Conservation (phyloP, 345 rosid genomes). For the Cardamine occulta region DNA sequence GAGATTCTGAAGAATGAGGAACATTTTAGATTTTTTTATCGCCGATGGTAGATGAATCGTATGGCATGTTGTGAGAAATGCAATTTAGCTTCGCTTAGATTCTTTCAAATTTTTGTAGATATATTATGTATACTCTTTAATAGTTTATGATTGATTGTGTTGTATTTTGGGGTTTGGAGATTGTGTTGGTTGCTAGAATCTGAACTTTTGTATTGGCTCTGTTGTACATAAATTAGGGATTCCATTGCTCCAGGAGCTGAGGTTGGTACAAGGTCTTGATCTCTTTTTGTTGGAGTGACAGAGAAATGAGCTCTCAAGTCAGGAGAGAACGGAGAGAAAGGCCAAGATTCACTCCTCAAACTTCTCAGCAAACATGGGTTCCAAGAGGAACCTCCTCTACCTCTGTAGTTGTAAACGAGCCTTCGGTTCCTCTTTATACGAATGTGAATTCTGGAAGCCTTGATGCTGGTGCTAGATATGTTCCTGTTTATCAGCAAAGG, state of each 20-base stretch:
- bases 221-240: background rate
- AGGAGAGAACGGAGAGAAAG: slow-evolving; percentile 58
- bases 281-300: slow-evolving; percentile 18
- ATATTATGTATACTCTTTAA: background rate
- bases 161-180: background rate
- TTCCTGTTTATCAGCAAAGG: slow-evolving; percentile 14
- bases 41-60: background rate
- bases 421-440: slow-evolving; percentile 15
- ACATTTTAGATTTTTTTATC: background rate
- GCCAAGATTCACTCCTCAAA: slow-evolving; percentile 45
- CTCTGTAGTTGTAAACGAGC: slow-evolving; percentile 28
- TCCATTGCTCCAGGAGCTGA: background rate
- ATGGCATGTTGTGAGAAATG: background rate
- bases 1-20: background rate
- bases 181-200: background rate
- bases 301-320: slow-evolving; percentile 61
- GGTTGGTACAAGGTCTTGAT: background rate
- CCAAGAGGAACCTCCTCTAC: slow-evolving; percentile 60
- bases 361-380: slow-evolving; percentile 63
- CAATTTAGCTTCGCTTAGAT: background rate
- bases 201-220: background rate
- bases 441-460: slow-evolving; percentile 22
- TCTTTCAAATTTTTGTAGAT: background rate
- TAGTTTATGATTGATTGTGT: background rate
- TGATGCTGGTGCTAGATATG: slow-evolving; percentile 18